Evolutionary conservation across 2,329 filamentous ascomycete species (phyloP).

Genomic region (Pyrenophora graminea): DNA sequence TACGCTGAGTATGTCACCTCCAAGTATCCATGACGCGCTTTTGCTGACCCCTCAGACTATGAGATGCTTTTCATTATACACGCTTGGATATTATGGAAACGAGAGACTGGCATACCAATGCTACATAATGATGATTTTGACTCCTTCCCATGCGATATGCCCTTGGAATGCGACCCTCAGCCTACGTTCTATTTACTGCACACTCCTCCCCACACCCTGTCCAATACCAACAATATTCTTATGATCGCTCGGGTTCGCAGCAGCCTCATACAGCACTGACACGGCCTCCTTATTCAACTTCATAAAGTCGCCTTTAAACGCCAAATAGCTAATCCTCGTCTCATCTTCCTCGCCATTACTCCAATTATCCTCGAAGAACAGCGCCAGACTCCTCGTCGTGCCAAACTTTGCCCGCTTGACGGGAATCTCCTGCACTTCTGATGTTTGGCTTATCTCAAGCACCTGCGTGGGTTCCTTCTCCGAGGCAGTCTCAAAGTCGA

Average conservation of each 20-base stretch:
- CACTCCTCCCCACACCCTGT: slow-evolving; percentile 42
- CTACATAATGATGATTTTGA: too few relatives aligned
- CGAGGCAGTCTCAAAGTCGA: slow-evolving; percentile 80
- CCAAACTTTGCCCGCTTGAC: slow-evolving; percentile 89
- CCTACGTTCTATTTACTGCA: slow-evolving; percentile 28
- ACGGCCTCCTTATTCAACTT: slow-evolving; percentile 79
- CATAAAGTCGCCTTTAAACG: slow-evolving; percentile 95
- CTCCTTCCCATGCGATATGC: too few relatives aligned
- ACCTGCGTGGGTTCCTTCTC: slow-evolving; percentile 73
- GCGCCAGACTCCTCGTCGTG: slow-evolving; percentile 75
- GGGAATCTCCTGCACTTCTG: slow-evolving; percentile 82
- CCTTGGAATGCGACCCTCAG: too few relatives aligned
- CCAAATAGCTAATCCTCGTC: slow-evolving; percentile 79
- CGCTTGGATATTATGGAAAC: not conserved
- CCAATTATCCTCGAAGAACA: slow-evolving; percentile 95
- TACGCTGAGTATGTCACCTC: slow-evolving; percentile 27
- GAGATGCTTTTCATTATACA: slow-evolving; percentile 3
- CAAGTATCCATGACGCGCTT: not conserved
- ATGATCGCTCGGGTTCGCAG: slow-evolving; percentile 89
- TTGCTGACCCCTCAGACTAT: slow-evolving; percentile 21
- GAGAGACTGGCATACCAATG: not conserved
- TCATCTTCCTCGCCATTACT: slow-evolving; percentile 75
- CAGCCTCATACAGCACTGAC: slow-evolving; percentile 90
- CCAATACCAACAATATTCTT: slow-evolving; percentile 52
- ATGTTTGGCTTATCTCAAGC: slow-evolving; percentile 75